Percentiles rank a stretch among this genome's conserved stretches.
Conservation (phyloP, 1,139 yeast species). For the Diutina pseudorugosa region DNA sequence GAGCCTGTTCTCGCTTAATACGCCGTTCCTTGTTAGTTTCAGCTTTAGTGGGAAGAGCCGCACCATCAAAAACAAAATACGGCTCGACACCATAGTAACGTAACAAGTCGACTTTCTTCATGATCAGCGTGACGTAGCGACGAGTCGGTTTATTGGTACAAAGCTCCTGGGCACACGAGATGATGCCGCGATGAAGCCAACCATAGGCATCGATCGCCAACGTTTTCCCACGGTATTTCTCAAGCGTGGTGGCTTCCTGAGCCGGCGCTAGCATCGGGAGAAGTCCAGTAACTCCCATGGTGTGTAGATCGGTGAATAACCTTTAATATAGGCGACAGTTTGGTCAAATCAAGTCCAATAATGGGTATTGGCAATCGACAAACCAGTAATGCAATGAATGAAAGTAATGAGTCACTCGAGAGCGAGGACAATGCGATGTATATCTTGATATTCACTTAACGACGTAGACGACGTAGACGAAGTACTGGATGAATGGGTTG, state of each 20-base stretch:
- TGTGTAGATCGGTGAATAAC: background rate
- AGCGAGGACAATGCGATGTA: background rate
- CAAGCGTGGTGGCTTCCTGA: conserved; percentile 47
- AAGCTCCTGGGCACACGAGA: conserved; percentile 75
- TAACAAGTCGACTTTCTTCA: conserved; percentile 56
- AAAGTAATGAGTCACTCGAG: background rate
- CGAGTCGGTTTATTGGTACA: conserved; percentile 62
- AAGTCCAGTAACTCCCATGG: conserved; percentile 78
- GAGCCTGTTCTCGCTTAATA: conserved; percentile 43
- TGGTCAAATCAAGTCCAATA: too few species aligned
- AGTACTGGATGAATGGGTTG: too few species aligned
- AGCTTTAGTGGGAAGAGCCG: conserved; percentile 66
- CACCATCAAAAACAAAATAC: conserved; percentile 91
- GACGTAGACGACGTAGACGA: too few species aligned
- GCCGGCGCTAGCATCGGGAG: conserved; percentile 64
- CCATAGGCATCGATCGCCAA: conserved; percentile 93
- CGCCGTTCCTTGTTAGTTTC: conserved; percentile 61
- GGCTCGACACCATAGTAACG: conserved; percentile 63
- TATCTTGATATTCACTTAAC: too few species aligned
- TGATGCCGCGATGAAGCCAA: conserved; percentile 86
- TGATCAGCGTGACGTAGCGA: conserved; percentile 46
- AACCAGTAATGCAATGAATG: background rate
- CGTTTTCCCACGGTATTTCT: conserved; percentile 57
- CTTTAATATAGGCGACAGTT: too few species aligned
- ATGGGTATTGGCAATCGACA: too few species aligned